Base-by-base conservation (phyloP, 345 rosid species). In the Eucalyptus regnans region DNA sequence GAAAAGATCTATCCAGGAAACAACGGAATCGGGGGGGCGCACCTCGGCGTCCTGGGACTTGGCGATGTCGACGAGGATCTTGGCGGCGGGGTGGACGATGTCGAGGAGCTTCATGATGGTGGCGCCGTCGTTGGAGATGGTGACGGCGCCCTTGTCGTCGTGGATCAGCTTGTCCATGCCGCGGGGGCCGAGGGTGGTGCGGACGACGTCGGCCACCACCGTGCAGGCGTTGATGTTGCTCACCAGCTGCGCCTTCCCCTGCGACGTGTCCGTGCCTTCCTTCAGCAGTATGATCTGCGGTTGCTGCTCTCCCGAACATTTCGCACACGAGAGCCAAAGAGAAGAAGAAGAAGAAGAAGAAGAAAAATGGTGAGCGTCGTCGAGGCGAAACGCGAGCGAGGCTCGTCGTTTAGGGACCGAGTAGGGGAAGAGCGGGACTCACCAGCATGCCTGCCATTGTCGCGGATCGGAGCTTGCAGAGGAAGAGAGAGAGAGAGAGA, bases 81-180 rank as follows among this genome's bases (percentile, higher is more conserved):
- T 98, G 58, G 99, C 98, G 7, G 99, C 98, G 7, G 99, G 99
- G 87, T 98, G 99, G 22, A 97, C 93, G 76, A 98, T 94, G 79
- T 98, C 98, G 33, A 98, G 99, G 12, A 98, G 95, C 95, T 98
- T 98, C 99, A 97, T 97, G 84, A 98, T 98, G 48, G 99, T 97
- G 52, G 99, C 99, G 9, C 99, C 99, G 86, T 98, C 99, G 91
- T 98, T 97, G 15, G 99, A 98, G 87, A 98, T 96, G 91, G 99
- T 98, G 89, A 98, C 99, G 33, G 51, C 88, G 16, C 99, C 99
- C 90, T 97, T 97, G 89, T 96, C 98, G 90, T 97, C 99, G 88
- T 98, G 99, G 91, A 98, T 98, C 89, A 98, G 95, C 91, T 98
- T 98, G 92, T 97, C 99, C 99, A 98, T 97, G 9, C 99, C 99